Percentiles rank a stretch among this genome's conserved stretches.
Evolutionary conservation across 441 rosid species (phyloP).

Genomic region (Corymbia citriodora): DNA sequence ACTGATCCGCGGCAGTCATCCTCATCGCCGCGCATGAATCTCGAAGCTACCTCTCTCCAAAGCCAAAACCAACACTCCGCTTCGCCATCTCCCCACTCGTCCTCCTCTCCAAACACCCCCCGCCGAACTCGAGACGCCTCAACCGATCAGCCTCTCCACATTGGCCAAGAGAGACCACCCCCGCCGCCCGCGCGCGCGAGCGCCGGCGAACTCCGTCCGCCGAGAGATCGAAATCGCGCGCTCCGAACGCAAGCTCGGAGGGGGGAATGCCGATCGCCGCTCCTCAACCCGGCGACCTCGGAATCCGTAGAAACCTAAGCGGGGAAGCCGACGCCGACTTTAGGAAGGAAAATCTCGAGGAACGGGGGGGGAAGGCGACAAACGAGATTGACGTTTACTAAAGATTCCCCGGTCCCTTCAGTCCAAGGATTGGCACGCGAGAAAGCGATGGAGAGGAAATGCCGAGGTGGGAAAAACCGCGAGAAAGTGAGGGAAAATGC

Average conservation of each 20-base stretch:
- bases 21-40: background rate
- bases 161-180: background rate
- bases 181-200: background rate
- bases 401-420: background rate
- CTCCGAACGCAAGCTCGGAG: background rate
- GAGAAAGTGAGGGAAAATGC: background rate
- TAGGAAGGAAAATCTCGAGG: background rate
- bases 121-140: background rate
- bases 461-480: background rate
- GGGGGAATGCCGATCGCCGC: background rate
- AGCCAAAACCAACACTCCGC: background rate
- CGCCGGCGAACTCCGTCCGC: background rate
- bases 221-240: background rate
- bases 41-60: background rate
- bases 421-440: background rate
- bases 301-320: background rate
- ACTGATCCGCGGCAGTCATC: conserved; percentile 2
- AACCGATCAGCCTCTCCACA: background rate
- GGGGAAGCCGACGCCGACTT: background rate
- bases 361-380: background rate
- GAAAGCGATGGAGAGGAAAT: background rate
- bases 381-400: background rate
- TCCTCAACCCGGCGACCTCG: background rate
- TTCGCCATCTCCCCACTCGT: background rate
- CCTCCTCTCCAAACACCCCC: background rate